These are phyloP conservation scores for Colletotrichum sp. DNA, from an alignment of 2,329 filamentous ascomycete genomes.

Conservation along the genomic window DNA sequence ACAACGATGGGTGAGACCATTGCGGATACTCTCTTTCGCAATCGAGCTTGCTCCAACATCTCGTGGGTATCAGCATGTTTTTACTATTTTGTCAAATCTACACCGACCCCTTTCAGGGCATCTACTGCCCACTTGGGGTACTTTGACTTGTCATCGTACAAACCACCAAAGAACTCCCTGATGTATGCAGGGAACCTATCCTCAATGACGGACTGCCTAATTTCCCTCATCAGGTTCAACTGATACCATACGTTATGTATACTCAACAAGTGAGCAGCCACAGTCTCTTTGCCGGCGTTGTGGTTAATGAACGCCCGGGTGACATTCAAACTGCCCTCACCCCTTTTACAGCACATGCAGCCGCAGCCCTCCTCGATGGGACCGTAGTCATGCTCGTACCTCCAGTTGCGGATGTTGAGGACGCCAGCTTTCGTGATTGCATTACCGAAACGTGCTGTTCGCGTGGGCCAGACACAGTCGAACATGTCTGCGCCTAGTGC, in stretches of 20 bases:
- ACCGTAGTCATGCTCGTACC: constrained; percentile 78
- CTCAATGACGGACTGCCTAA: constrained; percentile 78
- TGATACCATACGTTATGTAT: constrained; percentile 97
- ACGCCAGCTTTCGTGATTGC: constrained; percentile 82
- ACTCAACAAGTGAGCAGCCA: constrained; percentile 81
- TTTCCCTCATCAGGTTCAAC: constrained; percentile 78
- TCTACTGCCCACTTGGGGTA: constrained; percentile 87
- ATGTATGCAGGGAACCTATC: constrained; percentile 82
- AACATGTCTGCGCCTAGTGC: constrained; percentile 99
- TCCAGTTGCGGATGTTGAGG: constrained; percentile 81
- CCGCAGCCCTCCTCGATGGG: constrained; percentile 84
- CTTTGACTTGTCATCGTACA: constrained; percentile 66
- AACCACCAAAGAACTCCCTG: constrained; percentile 74
- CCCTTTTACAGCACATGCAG: constrained; percentile 76
- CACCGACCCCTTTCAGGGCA: constrained; percentile 77
- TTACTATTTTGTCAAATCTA: constrained; percentile 65
- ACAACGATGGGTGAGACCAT: not conserved
- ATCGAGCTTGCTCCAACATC: not conserved
- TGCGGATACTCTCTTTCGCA: not conserved
- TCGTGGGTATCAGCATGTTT: not conserved
- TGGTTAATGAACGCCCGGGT: constrained; percentile 92
- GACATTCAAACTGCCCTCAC: constrained; percentile 76
- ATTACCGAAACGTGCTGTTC: constrained; percentile 95
- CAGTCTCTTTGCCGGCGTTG: constrained; percentile 91
- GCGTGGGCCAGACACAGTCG: constrained; percentile 97